phyloP scores from a whole-genome alignment of 495 filamentous ascomycete genomes.

The Hypoxylon lenormandii region DNA sequence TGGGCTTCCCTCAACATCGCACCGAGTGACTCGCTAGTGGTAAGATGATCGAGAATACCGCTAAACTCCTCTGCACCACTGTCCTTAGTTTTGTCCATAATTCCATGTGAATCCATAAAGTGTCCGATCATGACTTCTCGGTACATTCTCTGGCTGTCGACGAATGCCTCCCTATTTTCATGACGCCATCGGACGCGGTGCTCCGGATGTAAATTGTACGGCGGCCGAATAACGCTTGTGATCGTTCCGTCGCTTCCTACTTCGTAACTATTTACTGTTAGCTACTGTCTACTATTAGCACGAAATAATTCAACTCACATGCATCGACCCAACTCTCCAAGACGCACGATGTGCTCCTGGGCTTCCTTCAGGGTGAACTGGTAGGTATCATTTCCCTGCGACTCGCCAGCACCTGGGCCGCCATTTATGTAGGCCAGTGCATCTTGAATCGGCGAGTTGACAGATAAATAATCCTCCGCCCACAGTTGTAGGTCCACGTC shows the following conservation, averaged over 20 bases:
- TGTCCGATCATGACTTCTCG: slow-evolving; percentile 16
- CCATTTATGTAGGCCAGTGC: slow-evolving; percentile 48
- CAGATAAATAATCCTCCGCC: neutral
- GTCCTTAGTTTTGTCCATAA: neutral
- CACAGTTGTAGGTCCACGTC: neutral
- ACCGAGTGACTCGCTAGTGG: neutral
- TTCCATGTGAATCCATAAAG: slow-evolving; percentile 25
- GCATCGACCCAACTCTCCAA: slow-evolving; percentile 24
- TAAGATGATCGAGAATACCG: slow-evolving; percentile 28
- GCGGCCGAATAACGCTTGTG: slow-evolving; percentile 29
- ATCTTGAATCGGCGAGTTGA: slow-evolving; percentile 9
- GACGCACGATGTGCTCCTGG: neutral
- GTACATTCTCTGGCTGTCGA: neutral
- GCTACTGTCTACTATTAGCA: neutral
- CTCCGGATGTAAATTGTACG: slow-evolving; percentile 44
- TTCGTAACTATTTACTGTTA: slow-evolving; percentile 34
- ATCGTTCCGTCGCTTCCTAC: neutral
- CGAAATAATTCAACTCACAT: slow-evolving; percentile 35
- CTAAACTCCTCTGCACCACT: neutral
- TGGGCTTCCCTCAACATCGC: neutral
- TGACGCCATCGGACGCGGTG: slow-evolving; percentile 48
- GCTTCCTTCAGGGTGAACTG: slow-evolving; percentile 42
- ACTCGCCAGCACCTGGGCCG: slow-evolving; percentile 3
- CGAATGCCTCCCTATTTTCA: neutral
- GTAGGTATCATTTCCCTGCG: slow-evolving; percentile 45